Evolutionary conservation across 2,329 filamentous ascomycete genomes (phyloP).

Genomic region (Phyllosticta capitalensis): DNA sequence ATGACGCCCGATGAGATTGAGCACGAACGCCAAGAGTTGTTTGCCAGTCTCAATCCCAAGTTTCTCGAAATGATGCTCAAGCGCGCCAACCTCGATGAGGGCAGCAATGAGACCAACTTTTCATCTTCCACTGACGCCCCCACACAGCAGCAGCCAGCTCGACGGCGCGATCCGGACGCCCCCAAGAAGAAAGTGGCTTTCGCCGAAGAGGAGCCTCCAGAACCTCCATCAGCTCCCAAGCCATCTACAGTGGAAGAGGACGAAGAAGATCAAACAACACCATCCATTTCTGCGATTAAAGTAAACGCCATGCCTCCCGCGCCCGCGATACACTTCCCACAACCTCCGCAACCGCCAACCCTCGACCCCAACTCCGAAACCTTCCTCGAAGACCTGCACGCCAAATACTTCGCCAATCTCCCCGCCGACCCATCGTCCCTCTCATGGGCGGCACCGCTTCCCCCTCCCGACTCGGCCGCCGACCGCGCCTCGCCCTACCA

Average conservation of each 20-base stretch:
- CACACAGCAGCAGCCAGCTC: constrained; percentile 5
- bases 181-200: constrained; percentile 28
- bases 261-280: neutral
- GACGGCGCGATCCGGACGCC: neutral
- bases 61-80: constrained; percentile 68
- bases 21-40: constrained; percentile 68
- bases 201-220: neutral
- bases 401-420: constrained; percentile 87
- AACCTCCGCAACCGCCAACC: constrained; percentile 48
- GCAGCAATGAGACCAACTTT: constrained; percentile 30
- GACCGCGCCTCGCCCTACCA: constrained; percentile 72
- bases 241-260: constrained; percentile 12
- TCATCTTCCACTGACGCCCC: constrained; percentile 14
- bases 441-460: constrained; percentile 75
- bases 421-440: constrained; percentile 76
- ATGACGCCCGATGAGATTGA: constrained; percentile 82
- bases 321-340: constrained; percentile 51
- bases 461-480: constrained; percentile 51
- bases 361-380: constrained; percentile 75
- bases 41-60: constrained; percentile 63
- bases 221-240: constrained; percentile 2
- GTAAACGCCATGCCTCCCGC: constrained; percentile 1
- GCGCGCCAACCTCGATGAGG: constrained; percentile 66
- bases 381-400: constrained; percentile 76
- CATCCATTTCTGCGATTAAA: neutral